Conservation (phyloP, 2,329 filamentous ascomycete genomes). For the Colletotrichum agaves region DNA sequence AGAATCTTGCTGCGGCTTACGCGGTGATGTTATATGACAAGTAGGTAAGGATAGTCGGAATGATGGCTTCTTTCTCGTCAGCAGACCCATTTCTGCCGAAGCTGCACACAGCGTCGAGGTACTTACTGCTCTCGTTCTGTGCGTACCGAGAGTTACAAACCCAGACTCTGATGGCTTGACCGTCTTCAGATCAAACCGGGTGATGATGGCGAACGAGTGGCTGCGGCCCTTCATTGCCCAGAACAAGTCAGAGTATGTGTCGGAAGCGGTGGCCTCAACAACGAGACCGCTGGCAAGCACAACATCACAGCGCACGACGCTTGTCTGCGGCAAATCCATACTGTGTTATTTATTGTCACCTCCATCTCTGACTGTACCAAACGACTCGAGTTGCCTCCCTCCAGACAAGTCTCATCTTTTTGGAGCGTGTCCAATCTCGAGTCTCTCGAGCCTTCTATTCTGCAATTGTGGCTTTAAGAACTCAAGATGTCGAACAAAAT, state of each 20-base stretch:
- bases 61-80: conserved; percentile 37
- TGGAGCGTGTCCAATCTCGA: too few species aligned
- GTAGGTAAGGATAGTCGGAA: conserved; percentile 36
- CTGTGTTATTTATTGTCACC: too few species aligned
- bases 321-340: too few species aligned
- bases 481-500: too few species aligned
- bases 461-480: too few species aligned
- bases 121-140: conserved; percentile 19
- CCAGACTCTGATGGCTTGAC: conserved; percentile 29
- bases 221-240: conserved; percentile 50
- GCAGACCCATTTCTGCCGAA: conserved; percentile 36
- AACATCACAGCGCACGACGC: conserved; percentile 51
- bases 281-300: conserved; percentile 53
- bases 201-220: conserved; percentile 51
- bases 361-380: too few species aligned
- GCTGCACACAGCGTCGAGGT: conserved; percentile 39
- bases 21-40: conserved; percentile 35
- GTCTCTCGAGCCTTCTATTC: too few species aligned
- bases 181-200: conserved; percentile 44
- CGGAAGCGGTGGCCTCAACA: conserved; percentile 48
- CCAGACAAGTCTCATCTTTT: too few species aligned
- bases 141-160: conserved; percentile 35
- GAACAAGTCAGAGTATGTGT: conserved; percentile 48
- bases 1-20: conserved; percentile 35
- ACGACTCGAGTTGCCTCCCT: too few species aligned